Evolutionary conservation across 1,139 yeast genomes (phyloP).

Genomic region (Scheffersomyces lignicola): DNA sequence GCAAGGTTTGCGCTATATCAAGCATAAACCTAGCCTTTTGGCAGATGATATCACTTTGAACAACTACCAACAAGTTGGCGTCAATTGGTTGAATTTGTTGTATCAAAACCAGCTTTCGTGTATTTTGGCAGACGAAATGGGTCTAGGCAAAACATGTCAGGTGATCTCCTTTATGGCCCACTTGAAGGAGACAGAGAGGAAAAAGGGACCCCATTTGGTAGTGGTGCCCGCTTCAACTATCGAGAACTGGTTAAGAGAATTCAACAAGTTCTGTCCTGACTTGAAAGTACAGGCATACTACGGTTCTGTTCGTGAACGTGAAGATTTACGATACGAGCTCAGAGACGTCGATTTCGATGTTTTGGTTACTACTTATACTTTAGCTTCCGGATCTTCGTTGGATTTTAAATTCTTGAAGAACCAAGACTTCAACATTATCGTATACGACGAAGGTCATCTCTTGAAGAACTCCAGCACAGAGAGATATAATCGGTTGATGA

Average conservation of each 20-base stretch:
- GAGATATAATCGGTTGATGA: conserved; percentile 83
- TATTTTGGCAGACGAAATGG: conserved; percentile 98
- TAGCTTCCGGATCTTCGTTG: conserved; percentile 83
- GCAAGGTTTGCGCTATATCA: conserved; percentile 51
- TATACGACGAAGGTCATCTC: conserved; percentile 97
- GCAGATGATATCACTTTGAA: conserved; percentile 68
- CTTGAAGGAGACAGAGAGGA: conserved; percentile 80
- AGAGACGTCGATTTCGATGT: conserved; percentile 76
- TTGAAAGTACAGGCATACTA: conserved; percentile 88
- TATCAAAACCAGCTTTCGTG: conserved; percentile 82
- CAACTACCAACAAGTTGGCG: conserved; percentile 91
- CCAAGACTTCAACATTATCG: conserved; percentile 79
- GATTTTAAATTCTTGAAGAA: conserved; percentile 79
- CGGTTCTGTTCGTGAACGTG: conserved; percentile 84
- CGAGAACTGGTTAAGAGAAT: conserved; percentile 97
- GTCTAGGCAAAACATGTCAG: conserved; percentile 94
- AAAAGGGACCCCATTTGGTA: conserved; percentile 90
- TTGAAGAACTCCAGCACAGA: conserved; percentile 87
- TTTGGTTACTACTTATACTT: conserved; percentile 86
- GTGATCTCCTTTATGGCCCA: conserved; percentile 91
- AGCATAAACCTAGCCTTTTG: conserved; percentile 67
- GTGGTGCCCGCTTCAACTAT: conserved; percentile 96
- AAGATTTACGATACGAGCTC: conserved; percentile 72
- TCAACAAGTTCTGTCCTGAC: conserved; percentile 81
- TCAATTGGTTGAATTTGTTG: conserved; percentile 85